Conservation (phyloP, 2,329 filamentous ascomycete genomes). For the Stachybotrys chlorohalonatus region DNA sequence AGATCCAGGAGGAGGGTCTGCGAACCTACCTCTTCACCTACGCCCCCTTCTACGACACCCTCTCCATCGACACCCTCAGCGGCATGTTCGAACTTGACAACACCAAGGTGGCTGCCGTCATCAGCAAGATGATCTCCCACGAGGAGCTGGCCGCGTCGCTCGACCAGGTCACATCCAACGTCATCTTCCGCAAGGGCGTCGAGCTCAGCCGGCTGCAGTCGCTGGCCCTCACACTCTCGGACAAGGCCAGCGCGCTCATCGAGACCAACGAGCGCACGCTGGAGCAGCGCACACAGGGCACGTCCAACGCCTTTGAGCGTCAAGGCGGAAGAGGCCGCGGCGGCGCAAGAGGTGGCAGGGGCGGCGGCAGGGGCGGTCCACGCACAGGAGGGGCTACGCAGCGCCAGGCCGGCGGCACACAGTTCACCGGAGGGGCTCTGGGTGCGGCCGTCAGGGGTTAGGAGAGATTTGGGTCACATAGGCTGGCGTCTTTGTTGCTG, state of each 20-base stretch:
- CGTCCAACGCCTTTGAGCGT: conserved; percentile 88
- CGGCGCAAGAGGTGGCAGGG: conserved; percentile 52
- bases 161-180: conserved; percentile 93
- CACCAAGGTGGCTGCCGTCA: conserved; percentile 85
- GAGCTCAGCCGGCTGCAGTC: conserved; percentile 95
- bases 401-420: conserved; percentile 62
- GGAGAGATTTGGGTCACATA: not conserved
- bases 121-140: conserved; percentile 99
- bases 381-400: conserved; percentile 49
- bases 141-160: conserved; percentile 94
- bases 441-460: conserved; percentile 57
- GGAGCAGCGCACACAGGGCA: conserved; percentile 94
- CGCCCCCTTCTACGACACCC: conserved; percentile 96
- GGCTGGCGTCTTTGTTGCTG: conserved; percentile 19
- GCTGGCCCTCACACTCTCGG: conserved; percentile 83
- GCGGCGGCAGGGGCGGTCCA: conserved; percentile 54
- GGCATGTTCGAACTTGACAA: conserved; percentile 91
- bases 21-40: conserved; percentile 99
- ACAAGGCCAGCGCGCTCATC: conserved; percentile 93
- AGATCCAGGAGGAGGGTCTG: conserved; percentile 97
- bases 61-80: conserved; percentile 76
- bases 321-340: conserved; percentile 72
- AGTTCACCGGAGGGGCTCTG: conserved; percentile 75
- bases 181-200: conserved; percentile 99
- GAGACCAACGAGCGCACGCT: conserved; percentile 96